Percentiles rank a stretch among this genome's conserved stretches.
These are phyloP conservation scores for Allantophomopsis cytisporea DNA, from an alignment of 2,329 filamentous ascomycete genomes.

Conservation along the genomic window DNA sequence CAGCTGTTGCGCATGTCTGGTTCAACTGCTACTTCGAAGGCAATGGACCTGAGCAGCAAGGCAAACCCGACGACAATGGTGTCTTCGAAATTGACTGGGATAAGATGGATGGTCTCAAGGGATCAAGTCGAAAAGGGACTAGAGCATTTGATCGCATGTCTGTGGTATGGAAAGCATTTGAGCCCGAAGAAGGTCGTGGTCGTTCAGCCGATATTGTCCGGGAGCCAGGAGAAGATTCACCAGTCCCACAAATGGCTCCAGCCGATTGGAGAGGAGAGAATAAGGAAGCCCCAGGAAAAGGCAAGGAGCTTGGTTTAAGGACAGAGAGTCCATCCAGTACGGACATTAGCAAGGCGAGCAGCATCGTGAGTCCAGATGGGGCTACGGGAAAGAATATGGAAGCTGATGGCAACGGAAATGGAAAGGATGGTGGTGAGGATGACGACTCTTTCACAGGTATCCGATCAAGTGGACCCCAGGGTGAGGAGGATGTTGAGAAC, in stretches of 20 bases:
- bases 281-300: slow-evolving; percentile 28
- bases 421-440: neutral
- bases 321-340: slow-evolving; percentile 50
- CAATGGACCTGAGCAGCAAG: slow-evolving; percentile 52
- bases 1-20: slow-evolving; percentile 89
- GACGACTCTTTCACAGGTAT: slow-evolving; percentile 2
- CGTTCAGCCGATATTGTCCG: slow-evolving; percentile 32
- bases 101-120: slow-evolving; percentile 88
- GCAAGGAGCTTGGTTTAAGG: slow-evolving; percentile 56
- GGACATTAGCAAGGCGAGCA: slow-evolving; percentile 60
- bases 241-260: slow-evolving; percentile 49
- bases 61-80: slow-evolving; percentile 53
- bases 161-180: slow-evolving; percentile 61
- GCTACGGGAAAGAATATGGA: neutral
- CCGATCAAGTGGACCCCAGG: slow-evolving; percentile 9
- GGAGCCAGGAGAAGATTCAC: slow-evolving; percentile 52
- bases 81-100: slow-evolving; percentile 63
- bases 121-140: slow-evolving; percentile 69
- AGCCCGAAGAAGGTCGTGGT: slow-evolving; percentile 10
- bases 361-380: slow-evolving; percentile 31
- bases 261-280: slow-evolving; percentile 59
- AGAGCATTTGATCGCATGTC: slow-evolving; percentile 69
- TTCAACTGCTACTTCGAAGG: slow-evolving; percentile 94
- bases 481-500: slow-evolving; percentile 13
- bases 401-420: neutral